Evolutionary conservation across 371 early-diverging fungal species (phyloP), one percentile per base, ranked within the genome.

Genomic region (Mucor lusitanicus): DNA sequence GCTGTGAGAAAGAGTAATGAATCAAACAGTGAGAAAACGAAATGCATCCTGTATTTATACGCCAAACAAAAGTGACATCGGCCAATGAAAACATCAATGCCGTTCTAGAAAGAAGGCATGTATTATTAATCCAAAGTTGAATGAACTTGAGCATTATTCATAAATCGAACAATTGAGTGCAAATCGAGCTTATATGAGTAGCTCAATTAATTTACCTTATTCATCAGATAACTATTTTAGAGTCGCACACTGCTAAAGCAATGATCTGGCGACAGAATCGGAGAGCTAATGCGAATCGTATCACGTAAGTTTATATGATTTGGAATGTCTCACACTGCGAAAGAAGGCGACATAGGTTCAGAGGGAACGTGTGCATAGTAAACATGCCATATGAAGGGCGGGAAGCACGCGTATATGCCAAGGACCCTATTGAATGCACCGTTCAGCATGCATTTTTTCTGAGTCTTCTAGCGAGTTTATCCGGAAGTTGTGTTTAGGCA

Each of bases 41-140:
- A 25, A 25, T 25, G 27, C 2, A 13, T 23, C 17, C 21, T 11
- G 11, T 53, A 53, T 27, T 27, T 53, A 53, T 53, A 53, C 27
- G 27, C 53, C 17, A 40, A 19, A 6, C 0, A 13, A 25, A 42
- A 46, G n/a, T n/a, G 46, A 25, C 12, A 25, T 53, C 53, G 25
- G 53, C 53, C 53, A 25, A 19, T 53, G 7, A 53, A 53, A 53
- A 53, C 3, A 4, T 12, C 53, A 53, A 27, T 53, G 25, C 27
- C 15, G 8, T 11, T 27, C 23, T 11, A 28, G 48, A 33, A 44
- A 48, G 30, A 33, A 37, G 17, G 11, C 17, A 12, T 39, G 56
- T 56, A 33, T 56, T 56, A 54, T 64, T 56, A 56, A 56, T 56
- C 56, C 56, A 56, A 56, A 33, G 56, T 33, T 17, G 0, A 33